Percentiles rank a stretch among this genome's conserved stretches.
Evolutionary conservation across 441 rosid genomes (phyloP).

Genomic region (Jatropha podagrica): DNA sequence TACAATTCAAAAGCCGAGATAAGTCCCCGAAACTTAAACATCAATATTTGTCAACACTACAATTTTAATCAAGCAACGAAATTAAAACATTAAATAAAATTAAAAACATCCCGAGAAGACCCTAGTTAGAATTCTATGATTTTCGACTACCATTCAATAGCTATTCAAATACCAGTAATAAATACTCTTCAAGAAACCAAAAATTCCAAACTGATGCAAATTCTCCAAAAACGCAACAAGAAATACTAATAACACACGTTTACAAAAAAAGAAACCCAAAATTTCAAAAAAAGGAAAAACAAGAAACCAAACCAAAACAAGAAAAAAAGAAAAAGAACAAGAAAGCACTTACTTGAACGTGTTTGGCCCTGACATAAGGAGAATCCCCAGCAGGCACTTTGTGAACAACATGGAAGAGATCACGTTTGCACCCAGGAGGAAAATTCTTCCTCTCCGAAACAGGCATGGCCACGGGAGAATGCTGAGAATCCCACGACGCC

Average conservation of each 20-base stretch:
- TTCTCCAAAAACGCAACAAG: background rate
- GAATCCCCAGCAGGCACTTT: slow-evolving; percentile 81
- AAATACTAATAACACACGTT: background rate
- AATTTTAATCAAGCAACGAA: background rate
- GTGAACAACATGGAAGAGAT: slow-evolving; percentile 60
- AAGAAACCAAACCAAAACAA: slow-evolving; percentile 1
- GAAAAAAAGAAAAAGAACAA: background rate
- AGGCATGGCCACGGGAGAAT: slow-evolving; percentile 29
- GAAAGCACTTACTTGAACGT: slow-evolving; percentile 49
- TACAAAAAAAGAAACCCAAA: background rate
- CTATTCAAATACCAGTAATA: background rate
- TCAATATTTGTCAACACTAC: background rate
- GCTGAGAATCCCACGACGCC: slow-evolving; percentile 33
- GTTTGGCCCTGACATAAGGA: slow-evolving; percentile 84
- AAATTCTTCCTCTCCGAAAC: slow-evolving; percentile 36
- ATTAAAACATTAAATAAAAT: no score
- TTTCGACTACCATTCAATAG: no score
- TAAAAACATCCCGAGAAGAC: background rate
- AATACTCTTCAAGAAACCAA: background rate
- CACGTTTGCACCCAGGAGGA: slow-evolving; percentile 28
- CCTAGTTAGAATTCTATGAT: background rate
- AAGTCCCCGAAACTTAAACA: background rate
- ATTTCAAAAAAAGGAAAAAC: background rate
- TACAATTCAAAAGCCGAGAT: background rate
- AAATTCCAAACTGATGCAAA: background rate